Conservation (phyloP, 805 yeast species). For the Starmerella geochares region DNA sequence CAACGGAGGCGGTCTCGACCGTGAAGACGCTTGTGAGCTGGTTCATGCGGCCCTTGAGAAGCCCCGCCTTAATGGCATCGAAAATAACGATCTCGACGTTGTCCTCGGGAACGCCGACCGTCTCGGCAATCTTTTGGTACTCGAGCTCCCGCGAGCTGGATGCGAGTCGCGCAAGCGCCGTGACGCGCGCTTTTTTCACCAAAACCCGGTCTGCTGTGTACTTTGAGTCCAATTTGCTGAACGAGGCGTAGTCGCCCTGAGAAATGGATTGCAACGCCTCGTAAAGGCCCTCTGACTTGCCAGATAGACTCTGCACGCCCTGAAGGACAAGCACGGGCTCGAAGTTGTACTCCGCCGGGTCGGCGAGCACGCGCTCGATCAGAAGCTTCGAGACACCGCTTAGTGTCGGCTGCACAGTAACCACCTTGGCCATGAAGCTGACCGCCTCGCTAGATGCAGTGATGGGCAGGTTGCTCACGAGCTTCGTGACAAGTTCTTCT, state of each 20-base stretch:
- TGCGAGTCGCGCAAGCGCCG: slow-evolving; percentile 29
- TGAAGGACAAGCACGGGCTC: slow-evolving; percentile 28
- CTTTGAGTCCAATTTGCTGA: slow-evolving; percentile 9
- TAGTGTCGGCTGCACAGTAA: slow-evolving; percentile 11
- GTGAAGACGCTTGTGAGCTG: slow-evolving; percentile 33
- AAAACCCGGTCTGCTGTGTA: slow-evolving; percentile 13
- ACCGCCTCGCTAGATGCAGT: slow-evolving; percentile 12
- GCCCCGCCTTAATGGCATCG: slow-evolving; percentile 36
- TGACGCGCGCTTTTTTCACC: slow-evolving; percentile 26
- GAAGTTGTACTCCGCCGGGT: slow-evolving; percentile 26
- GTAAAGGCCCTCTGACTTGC: slow-evolving; percentile 23
- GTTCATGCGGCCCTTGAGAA: slow-evolving; percentile 37
- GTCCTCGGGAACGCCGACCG: slow-evolving; percentile 28
- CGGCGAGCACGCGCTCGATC: slow-evolving; percentile 24
- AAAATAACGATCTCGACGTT: slow-evolving; percentile 36
- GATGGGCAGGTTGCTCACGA: slow-evolving; percentile 23
- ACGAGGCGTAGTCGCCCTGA: slow-evolving; percentile 28
- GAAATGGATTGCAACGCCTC: slow-evolving; percentile 28
- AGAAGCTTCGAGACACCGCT: slow-evolving; percentile 23
- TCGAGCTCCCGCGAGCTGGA: slow-evolving; percentile 23
- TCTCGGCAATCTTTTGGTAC: slow-evolving; percentile 31
- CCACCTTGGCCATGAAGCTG: slow-evolving; percentile 25
- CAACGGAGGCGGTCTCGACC: slow-evolving; percentile 32
- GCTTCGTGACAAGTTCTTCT: slow-evolving; percentile 25
- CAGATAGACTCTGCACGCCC: slow-evolving; percentile 27